These are phyloP conservation scores for Globisporangium lucens DNA, from an alignment of 352 stramenopile genomes.

Conservation along the genomic window DNA sequence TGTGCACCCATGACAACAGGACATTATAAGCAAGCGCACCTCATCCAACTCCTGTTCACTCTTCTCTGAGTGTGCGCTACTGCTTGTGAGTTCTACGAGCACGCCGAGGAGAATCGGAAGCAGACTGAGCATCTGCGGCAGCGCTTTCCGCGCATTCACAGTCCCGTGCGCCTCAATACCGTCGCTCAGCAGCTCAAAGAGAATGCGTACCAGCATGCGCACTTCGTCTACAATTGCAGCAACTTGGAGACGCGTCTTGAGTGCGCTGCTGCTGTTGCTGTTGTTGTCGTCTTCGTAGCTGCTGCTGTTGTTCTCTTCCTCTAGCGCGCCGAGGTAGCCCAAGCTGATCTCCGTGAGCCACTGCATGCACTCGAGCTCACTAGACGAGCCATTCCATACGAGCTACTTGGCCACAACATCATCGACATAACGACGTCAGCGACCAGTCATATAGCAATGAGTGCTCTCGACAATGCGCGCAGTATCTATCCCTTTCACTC, in stretches of 20 bases:
- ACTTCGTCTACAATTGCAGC: conserved; percentile 48
- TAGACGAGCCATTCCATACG: conserved; percentile 48
- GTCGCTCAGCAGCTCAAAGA: conserved; percentile 54
- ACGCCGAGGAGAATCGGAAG: conserved; percentile 55
- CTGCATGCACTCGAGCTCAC: conserved; percentile 70
- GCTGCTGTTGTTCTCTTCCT: conserved; percentile 25
- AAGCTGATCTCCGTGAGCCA: conserved; percentile 75
- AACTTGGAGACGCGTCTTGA: conserved; percentile 7
- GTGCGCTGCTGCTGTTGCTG: neutral
- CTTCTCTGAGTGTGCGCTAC: neutral
- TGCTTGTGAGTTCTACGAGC: conserved; percentile 25
- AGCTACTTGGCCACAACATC: conserved; percentile 12
- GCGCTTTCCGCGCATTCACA: conserved; percentile 26
- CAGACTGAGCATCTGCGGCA: conserved; percentile 62
- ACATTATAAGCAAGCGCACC: conserved; percentile 13
- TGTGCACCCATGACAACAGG: neutral
- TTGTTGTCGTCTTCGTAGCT: neutral
- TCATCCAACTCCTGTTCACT: conserved; percentile 23
- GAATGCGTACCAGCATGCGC: conserved; percentile 43
- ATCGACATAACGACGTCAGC: neutral
- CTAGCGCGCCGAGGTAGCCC: conserved; percentile 49
- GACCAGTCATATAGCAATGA: neutral
- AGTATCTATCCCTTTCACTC: neutral
- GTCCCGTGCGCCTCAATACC: conserved; percentile 25
- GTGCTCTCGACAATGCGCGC: neutral